Evolutionary conservation across 169 alveolate genomes (phyloP), one percentile per base, ranked within the genome.

Genomic region (Plasmodium chabaudi): DNA sequence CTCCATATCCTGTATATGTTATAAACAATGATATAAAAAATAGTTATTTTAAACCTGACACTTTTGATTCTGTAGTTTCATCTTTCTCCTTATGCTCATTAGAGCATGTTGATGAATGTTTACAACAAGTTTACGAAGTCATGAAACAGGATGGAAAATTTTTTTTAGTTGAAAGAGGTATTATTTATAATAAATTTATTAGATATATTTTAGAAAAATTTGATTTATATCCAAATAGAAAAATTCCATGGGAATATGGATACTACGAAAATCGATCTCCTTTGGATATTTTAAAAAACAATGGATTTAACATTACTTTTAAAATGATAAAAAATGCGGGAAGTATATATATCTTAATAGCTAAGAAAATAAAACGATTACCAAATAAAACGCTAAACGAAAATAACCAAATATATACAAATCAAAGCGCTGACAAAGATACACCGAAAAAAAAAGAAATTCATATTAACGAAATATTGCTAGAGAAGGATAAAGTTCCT

Each of bases 161-260:
- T 60, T 89, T 87, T 69, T 87, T 94, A 19, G 21, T 94, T 9
- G 96, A 94, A 59, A 88, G 96, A 47, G 96, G 96, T 17, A 68
- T 57, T 23, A 92, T 94, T 21, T 92, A 94, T 57, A 87, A 94
- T 71, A 64, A 82, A 27, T 47, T 77, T 3, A n/a, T 92, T 42
- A 27, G 96, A 17, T 67, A 75, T 19, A 42, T 92, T 63, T 64
- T 94, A 93, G 70, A 89, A 49, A 73, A 72, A 70, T 51, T 94
- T 79, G 73, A 92, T 65, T 49, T 94, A 59, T 94, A 94, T 64
- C 96, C 96, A n/a, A 94, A 94, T 72, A 91, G 88, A 9, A 90
- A 64, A 49, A 87, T 94, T 17, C 95, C 96, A 34, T 94, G 96
- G 96, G 93, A 92, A 74, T 79, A 92, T 91, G 96, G 96, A 12